phyloP scores from a whole-genome alignment of 208 protist genomes.

The Wallacemonas sp. region DNA sequence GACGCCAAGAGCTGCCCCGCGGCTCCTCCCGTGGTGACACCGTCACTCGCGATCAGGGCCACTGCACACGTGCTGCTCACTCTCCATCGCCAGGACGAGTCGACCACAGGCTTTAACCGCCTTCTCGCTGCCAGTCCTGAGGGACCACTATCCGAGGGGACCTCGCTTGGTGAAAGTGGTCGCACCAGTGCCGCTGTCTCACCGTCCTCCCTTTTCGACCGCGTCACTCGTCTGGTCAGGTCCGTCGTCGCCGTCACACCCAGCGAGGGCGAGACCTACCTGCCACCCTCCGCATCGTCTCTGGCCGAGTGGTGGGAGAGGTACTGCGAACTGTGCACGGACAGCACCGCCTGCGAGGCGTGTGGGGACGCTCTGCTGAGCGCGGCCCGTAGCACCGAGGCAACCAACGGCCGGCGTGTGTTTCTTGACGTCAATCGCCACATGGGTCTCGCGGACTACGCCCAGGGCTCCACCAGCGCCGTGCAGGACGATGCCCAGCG shows the following conservation, averaged over 20 bases:
- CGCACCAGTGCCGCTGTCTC: too few relatives aligned
- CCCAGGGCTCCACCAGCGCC: too few relatives aligned
- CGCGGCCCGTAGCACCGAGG: neutral
- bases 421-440: neutral
- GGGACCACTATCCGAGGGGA: too few relatives aligned
- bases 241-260: too few relatives aligned
- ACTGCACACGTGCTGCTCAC: neutral
- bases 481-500: too few relatives aligned
- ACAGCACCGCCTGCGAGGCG: neutral
- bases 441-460: constrained; percentile 6
- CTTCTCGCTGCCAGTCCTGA: neutral
- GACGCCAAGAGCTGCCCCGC: too few relatives aligned
- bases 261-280: too few relatives aligned
- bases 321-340: neutral
- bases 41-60: neutral
- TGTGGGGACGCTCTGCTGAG: neutral
- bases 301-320: neutral
- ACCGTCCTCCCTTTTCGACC: too few relatives aligned
- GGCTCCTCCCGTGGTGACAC: neutral
- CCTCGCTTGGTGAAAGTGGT: too few relatives aligned
- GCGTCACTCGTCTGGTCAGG: too few relatives aligned
- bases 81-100: constrained; percentile 2
- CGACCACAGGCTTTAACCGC: constrained; percentile 1
- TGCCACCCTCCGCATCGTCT: too few relatives aligned
- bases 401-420: neutral